Evolutionary conservation across 2,329 filamentous ascomycete species (phyloP), one percentile per base, ranked within the genome.

Genomic region (Reticulascus tulasneorum): DNA sequence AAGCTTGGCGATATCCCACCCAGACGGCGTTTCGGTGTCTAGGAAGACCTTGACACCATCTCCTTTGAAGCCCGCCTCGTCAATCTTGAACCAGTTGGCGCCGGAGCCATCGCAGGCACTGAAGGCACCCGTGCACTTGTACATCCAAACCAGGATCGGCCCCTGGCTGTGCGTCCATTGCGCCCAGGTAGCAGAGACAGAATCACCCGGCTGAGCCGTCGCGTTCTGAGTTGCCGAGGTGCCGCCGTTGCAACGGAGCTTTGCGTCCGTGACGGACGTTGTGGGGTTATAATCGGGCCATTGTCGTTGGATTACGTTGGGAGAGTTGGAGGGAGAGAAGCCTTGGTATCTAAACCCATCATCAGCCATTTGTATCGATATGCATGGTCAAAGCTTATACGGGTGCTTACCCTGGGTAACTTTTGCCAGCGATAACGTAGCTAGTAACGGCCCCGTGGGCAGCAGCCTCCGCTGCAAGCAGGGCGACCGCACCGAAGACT

Each of bases 91-190:
- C 74, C 74, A 79, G 35, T 63, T 62, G 47, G 67, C 63, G 20
- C 67, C 64, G 32, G 66, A 68, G 23, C 75, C 74, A 41, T 73
- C 66, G 49, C 72, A 77, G 23, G 61, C 53, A 10, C 54, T 55
- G 53, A 75, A 74, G 32, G 60, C 64, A 23, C 62, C 60, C 4
- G 67, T 52, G 38, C 63, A 63, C 52, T 64, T 52, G 61, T 71
- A 73, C 51, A 73, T 52, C 67, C 68, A 78, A 3, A 79, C 74
- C 64, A 77, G 73, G 25, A 79, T 70, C 12, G 75, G 75, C 2
- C 74, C 75, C 49, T 78, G 73, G 37, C 64, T 56, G 51, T 78
- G 74, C 1, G 74, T 77, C 74, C 75, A 78, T 52, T 78, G 74
- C 24, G 55, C 52, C 72, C 73, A 77, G 45, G 66, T 55, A n/a